phyloP scores from a whole-genome alignment of 2,329 filamentous ascomycete genomes.

The Venturia effusa region DNA sequence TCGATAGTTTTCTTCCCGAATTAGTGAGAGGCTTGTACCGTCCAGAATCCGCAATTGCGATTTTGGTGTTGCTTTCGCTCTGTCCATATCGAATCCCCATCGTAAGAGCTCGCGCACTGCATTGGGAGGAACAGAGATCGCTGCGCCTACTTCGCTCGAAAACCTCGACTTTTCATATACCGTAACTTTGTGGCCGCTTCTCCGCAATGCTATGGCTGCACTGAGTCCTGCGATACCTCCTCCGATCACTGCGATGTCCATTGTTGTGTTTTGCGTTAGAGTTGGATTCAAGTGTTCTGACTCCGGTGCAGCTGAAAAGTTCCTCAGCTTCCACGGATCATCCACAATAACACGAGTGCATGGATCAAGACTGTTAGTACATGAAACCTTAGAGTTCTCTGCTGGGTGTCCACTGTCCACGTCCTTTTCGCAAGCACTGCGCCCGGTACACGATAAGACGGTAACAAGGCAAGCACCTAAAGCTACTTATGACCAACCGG shows the following conservation, averaged over 20 bases:
- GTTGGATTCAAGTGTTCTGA: too few species aligned
- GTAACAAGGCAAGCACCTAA: too few species aligned
- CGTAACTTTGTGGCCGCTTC: conserved; percentile 16
- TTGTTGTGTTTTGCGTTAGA: too few species aligned
- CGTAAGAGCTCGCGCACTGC: conserved; percentile 21
- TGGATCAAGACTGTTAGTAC: too few species aligned
- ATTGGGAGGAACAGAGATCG: conserved; percentile 32
- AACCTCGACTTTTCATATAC: conserved; percentile 17
- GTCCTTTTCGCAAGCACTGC: too few species aligned
- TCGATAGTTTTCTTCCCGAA: not conserved
- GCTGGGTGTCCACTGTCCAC: too few species aligned
- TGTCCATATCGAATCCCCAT: conserved; percentile 23
- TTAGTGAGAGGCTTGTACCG: not conserved
- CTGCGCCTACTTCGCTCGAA: conserved; percentile 23
- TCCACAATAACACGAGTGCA: too few species aligned
- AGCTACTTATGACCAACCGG: too few species aligned
- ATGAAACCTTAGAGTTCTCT: too few species aligned
- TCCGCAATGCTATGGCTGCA: conserved; percentile 20
- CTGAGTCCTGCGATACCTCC: conserved; percentile 21
- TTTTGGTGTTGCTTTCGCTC: conserved; percentile 12
- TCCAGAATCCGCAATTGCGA: not conserved
- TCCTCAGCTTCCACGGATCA: too few species aligned
- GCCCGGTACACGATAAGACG: too few species aligned
- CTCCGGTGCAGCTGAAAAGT: too few species aligned
- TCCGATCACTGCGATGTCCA: conserved; percentile 18